These are phyloP conservation scores for Catunica adiposa DNA, from an alignment of 2,329 filamentous ascomycete genomes.

Conservation along the genomic window DNA sequence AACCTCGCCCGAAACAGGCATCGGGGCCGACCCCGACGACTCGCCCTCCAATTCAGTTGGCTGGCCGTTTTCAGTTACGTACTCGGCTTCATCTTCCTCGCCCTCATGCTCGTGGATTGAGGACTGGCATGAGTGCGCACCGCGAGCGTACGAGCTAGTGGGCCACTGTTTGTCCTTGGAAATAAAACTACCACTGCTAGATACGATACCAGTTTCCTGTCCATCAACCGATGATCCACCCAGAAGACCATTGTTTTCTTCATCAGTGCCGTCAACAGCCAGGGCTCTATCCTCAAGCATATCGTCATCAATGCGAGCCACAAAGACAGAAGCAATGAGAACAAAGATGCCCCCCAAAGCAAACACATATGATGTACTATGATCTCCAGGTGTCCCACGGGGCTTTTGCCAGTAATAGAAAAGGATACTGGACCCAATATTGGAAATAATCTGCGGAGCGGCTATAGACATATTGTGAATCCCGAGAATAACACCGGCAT, in stretches of 20 bases:
- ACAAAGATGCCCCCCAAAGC: slow-evolving; percentile 69
- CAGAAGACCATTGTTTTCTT: background rate
- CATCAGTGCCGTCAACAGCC: background rate
- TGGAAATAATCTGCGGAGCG: slow-evolving; percentile 80
- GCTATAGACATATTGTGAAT: slow-evolving; percentile 94
- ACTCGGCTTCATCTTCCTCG: slow-evolving; percentile 1
- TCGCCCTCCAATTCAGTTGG: background rate
- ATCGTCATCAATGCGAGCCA: slow-evolving; percentile 37
- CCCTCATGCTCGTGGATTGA: slow-evolving; percentile 2
- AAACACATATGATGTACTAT: slow-evolving; percentile 73
- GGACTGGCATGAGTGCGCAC: background rate
- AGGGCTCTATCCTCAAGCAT: slow-evolving; percentile 9
- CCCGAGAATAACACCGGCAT: slow-evolving; percentile 78
- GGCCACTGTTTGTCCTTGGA: slow-evolving; percentile 1
- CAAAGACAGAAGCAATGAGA: slow-evolving; percentile 58
- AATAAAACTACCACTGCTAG: background rate
- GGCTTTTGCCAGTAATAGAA: slow-evolving; percentile 81
- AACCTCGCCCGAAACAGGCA: background rate
- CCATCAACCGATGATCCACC: background rate
- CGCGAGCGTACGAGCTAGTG: background rate
- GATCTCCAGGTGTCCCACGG: slow-evolving; percentile 66
- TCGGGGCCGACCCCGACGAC: background rate
- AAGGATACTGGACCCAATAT: slow-evolving; percentile 64
- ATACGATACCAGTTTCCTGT: background rate
- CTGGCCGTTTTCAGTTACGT: background rate